phyloP scores from a whole-genome alignment of 352 stramenopile genomes.

The Hyaloperonospora brassicae region DNA sequence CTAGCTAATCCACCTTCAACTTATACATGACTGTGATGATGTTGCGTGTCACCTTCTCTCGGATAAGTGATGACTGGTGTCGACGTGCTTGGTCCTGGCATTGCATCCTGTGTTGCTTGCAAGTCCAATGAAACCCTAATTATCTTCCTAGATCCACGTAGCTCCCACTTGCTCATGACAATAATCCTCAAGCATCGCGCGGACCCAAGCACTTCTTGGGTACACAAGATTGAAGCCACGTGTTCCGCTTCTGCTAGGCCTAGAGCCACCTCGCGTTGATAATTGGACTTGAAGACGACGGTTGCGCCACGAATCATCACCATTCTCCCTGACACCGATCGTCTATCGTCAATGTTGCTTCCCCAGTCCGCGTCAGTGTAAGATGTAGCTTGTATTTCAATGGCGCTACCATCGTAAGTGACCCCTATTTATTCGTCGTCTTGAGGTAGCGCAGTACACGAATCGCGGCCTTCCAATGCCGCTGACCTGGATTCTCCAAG shows the following conservation, averaged over 20 bases:
- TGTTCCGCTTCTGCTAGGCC: not conserved
- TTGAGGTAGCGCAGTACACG: too few relatives aligned
- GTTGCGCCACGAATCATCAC: not conserved
- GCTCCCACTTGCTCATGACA: too few relatives aligned
- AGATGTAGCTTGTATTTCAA: not conserved
- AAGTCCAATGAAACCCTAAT: too few relatives aligned
- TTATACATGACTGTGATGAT: not conserved
- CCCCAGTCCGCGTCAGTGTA: not conserved
- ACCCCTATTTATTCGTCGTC: too few relatives aligned
- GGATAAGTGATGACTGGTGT: not conserved
- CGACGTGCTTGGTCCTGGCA: too few relatives aligned
- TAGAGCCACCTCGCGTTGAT: not conserved
- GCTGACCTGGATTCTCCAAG: too few relatives aligned
- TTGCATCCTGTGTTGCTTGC: too few relatives aligned
- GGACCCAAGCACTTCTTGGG: too few relatives aligned
- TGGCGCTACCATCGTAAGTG: not conserved
- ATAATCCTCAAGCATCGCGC: too few relatives aligned
- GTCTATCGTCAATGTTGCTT: not conserved
- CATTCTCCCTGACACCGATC: not conserved
- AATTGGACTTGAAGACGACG: not conserved
- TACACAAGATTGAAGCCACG: not conserved
- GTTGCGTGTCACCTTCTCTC: not conserved
- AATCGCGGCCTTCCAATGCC: too few relatives aligned
- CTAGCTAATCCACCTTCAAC: not conserved
- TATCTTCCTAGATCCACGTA: too few relatives aligned